Evolutionary conservation across 768 basidiomycete genomes (phyloP), one percentile per base, ranked within the genome.

Genomic region (Suillus paluster): DNA sequence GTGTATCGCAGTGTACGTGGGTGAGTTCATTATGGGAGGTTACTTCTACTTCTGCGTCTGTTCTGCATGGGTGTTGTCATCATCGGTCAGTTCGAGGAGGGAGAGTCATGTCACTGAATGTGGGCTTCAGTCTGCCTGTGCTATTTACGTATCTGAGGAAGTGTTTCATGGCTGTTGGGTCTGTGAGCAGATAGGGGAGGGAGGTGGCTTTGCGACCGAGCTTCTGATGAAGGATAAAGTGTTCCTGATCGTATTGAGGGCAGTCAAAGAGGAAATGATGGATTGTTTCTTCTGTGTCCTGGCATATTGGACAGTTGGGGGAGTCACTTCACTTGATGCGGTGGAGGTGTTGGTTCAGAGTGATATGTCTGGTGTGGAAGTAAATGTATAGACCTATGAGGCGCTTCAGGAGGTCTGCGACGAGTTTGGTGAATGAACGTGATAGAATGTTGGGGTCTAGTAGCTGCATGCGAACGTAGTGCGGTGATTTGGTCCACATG

Each of bases 201-300:
- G 63, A 64, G 23, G 34, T 19, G 1, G 60, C 53, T 27, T 48
- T 57, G 5, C 60, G 5, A 1, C 58, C 41, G 14, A 59, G 44
- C 21, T 14, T 23, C 2, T 7, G 21, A 4, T 21, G 15, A 2
- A 59, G 33, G 0, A 23, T 33, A n/a, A 30, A 36, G 9, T 34
- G 8, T 48, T 59, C 58, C 0, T 17, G 44, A 4, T 14, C 59
- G 17, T 72, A 72, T 17, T 58, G 63, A 48, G 50, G 60, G 71
- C 77, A 79, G 3, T 64, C n/a, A 11, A 72, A 52, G 11, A 78
- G 57, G 59, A 61, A 78, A 59, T 78, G 78, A 3, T 59, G 45
- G 0, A 74, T 63, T n/a, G 74, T 74, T 55, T 79, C 78, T 38
- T 52, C 42, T 0, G 21, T 44, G 1, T 56, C 9, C 0, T 58